Conservation (phyloP, 1,284 basidiomycete genomes). For the Wolfiporia cocos region DNA sequence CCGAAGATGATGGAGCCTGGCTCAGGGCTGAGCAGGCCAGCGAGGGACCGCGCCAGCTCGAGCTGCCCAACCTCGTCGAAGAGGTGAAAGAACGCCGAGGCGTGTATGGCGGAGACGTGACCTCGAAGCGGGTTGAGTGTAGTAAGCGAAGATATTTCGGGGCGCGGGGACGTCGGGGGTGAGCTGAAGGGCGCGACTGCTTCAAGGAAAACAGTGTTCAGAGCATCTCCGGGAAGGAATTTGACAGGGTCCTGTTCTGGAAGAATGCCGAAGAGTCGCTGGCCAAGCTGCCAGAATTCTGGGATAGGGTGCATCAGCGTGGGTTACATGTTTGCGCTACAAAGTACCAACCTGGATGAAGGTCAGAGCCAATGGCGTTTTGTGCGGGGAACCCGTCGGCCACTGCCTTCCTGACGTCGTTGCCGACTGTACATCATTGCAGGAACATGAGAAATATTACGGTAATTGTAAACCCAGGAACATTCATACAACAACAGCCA, state of each 20-base stretch:
- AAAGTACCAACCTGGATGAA: slow-evolving; percentile 20
- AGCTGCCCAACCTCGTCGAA: slow-evolving; percentile 35
- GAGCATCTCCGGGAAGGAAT: slow-evolving; percentile 37
- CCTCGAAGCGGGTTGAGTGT: slow-evolving; percentile 35
- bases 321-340: slow-evolving; percentile 23
- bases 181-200: slow-evolving; percentile 13
- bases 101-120: slow-evolving; percentile 35
- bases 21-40: slow-evolving; percentile 28
- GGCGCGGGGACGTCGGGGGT: slow-evolving; percentile 15
- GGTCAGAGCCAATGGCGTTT: slow-evolving; percentile 28
- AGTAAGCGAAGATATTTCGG: slow-evolving; percentile 25
- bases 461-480: no score
- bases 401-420: slow-evolving; percentile 34
- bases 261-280: slow-evolving; percentile 21
- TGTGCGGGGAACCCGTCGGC: slow-evolving; percentile 31
- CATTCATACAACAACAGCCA: slow-evolving; percentile 43
- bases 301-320: slow-evolving; percentile 5
- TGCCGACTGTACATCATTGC: slow-evolving; percentile 31
- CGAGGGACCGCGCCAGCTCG: slow-evolving; percentile 30
- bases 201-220: slow-evolving; percentile 28
- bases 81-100: slow-evolving; percentile 41
- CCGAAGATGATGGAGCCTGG: slow-evolving; percentile 30
- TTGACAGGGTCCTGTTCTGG: slow-evolving; percentile 33
- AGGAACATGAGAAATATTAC: neutral
- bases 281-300: slow-evolving; percentile 23